Evolutionary conservation across 441 rosid species (phyloP).

Genomic region (Pelargonium citronellum): DNA sequence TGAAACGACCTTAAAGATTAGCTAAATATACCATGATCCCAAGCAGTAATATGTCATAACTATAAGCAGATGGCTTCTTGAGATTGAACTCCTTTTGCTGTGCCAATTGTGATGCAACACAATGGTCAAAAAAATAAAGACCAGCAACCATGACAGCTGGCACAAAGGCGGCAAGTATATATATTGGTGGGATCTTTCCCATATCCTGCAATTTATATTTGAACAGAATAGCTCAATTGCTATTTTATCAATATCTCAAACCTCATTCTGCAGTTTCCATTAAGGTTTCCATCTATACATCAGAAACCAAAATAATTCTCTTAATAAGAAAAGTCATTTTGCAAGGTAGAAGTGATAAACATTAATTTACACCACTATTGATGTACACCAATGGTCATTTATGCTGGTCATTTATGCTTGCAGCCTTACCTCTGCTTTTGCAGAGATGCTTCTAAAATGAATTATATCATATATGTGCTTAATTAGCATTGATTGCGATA

Average conservation of each 20-base stretch:
- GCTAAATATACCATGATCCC: constrained; percentile 49
- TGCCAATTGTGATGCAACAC: constrained; percentile 86
- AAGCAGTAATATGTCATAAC: constrained; percentile 63
- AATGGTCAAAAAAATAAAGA: constrained; percentile 81
- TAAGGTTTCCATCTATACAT: not conserved
- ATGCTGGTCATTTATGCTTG: too few relatives aligned
- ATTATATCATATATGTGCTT: too few relatives aligned
- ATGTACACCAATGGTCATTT: too few relatives aligned
- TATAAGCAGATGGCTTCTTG: constrained; percentile 76
- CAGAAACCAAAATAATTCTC: not conserved
- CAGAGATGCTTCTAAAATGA: too few relatives aligned
- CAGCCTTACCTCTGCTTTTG: too few relatives aligned
- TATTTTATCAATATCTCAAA: constrained; percentile 4
- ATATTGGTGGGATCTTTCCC: constrained; percentile 53
- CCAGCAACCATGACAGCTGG: constrained; percentile 88
- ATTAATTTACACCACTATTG: too few relatives aligned
- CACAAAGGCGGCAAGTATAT: constrained; percentile 61
- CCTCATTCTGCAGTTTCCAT: not conserved
- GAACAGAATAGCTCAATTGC: not conserved
- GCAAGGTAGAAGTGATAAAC: too few relatives aligned
- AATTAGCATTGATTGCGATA: not conserved
- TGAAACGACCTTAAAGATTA: not conserved
- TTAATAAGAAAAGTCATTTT: too few relatives aligned
- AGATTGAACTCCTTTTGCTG: constrained; percentile 84
- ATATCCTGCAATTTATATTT: constrained; percentile 55